Evolutionary conservation across 192 early-diverging fungal genomes (phyloP).

Genomic region (Coemansia sp.): DNA sequence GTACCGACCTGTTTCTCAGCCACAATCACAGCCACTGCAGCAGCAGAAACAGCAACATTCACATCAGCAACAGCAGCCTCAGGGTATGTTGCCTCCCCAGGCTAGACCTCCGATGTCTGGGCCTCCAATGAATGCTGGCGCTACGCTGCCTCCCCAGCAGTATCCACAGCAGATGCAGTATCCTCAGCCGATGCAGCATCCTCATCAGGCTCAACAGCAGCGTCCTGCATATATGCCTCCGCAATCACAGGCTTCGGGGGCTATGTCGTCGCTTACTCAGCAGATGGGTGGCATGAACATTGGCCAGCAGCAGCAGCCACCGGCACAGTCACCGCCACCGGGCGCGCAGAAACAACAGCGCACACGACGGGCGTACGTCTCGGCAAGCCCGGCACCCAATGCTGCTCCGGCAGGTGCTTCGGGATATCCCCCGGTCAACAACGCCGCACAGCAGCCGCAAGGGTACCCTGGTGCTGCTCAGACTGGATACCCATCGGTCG

Average conservation of each 20-base stretch:
- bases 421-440: constrained; percentile 20
- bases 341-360: constrained; percentile 27
- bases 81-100: constrained; percentile 15
- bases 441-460: constrained; percentile 13
- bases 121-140: constrained; percentile 2
- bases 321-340: constrained; percentile 26
- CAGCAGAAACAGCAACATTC: constrained; percentile 30
- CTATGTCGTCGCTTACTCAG: constrained; percentile 21
- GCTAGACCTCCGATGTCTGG: neutral
- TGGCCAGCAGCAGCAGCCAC: constrained; percentile 16
- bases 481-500: constrained; percentile 27
- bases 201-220: constrained; percentile 16
- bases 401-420: constrained; percentile 6
- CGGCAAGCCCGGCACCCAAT: constrained; percentile 11
- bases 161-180: constrained; percentile 5
- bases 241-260: constrained; percentile 8
- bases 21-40: constrained; percentile 10
- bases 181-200: constrained; percentile 8
- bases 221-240: neutral
- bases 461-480: constrained; percentile 24
- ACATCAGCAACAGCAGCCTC: constrained; percentile 11
- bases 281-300: constrained; percentile 43
- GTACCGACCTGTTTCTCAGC: constrained; percentile 28
- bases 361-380: constrained; percentile 28
- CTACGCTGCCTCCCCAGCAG: constrained; percentile 10